Conservation (phyloP, 768 basidiomycete genomes). For the Mycena epipterygia region DNA sequence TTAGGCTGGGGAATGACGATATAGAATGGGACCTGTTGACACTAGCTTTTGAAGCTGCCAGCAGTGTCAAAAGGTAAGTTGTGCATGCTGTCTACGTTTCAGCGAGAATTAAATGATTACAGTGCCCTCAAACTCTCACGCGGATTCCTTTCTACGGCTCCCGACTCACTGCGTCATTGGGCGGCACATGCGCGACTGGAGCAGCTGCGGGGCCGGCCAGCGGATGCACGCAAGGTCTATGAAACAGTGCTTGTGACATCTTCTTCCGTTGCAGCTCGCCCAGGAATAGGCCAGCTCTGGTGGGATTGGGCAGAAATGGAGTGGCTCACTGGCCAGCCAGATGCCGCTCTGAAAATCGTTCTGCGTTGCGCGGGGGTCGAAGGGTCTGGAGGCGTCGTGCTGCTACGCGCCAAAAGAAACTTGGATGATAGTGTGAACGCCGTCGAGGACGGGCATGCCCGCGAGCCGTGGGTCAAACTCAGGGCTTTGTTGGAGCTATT, state of each 20-base stretch:
- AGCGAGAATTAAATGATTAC: slow-evolving; percentile 28
- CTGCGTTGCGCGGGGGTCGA: slow-evolving; percentile 68
- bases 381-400: slow-evolving; percentile 63
- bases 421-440: slow-evolving; percentile 65
- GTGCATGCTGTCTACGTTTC: slow-evolving; percentile 9
- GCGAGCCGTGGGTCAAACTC: slow-evolving; percentile 76
- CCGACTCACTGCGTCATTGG: slow-evolving; percentile 77
- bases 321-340: slow-evolving; percentile 71
- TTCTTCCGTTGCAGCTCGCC: slow-evolving; percentile 48
- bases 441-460: slow-evolving; percentile 61
- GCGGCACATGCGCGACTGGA: slow-evolving; percentile 84
- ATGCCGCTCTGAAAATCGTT: slow-evolving; percentile 66
- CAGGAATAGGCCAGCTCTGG: slow-evolving; percentile 68
- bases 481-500: slow-evolving; percentile 76
- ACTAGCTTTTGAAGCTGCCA: slow-evolving; percentile 76
- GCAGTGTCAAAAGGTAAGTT: slow-evolving; percentile 69
- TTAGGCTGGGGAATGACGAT: slow-evolving; percentile 64
- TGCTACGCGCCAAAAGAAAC: slow-evolving; percentile 74
- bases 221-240: slow-evolving; percentile 86
- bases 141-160: slow-evolving; percentile 65
- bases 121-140: slow-evolving; percentile 83
- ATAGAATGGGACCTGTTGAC: slow-evolving; percentile 75
- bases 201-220: slow-evolving; percentile 69
- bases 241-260: slow-evolving; percentile 71
- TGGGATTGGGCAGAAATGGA: slow-evolving; percentile 91